Conservation (phyloP, 306 rosid species). For the Astragalus membranaceus region DNA sequence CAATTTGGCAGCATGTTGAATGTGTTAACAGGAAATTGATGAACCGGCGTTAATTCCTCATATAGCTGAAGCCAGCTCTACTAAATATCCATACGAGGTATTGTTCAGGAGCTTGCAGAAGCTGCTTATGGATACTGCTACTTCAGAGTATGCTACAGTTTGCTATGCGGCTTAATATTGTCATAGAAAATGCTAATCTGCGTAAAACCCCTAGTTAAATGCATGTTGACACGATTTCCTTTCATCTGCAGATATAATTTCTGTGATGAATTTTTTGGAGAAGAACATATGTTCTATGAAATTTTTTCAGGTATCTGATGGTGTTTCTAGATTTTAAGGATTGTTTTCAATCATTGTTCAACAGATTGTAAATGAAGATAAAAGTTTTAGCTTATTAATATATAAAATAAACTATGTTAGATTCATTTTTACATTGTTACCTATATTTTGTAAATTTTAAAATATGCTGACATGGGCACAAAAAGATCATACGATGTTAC, state of each 20-base stretch:
- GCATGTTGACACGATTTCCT: slow-evolving; percentile 14
- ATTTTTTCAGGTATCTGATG: slow-evolving; percentile 59
- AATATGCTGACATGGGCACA: background rate
- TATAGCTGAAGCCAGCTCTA: slow-evolving; percentile 85
- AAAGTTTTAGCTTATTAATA: background rate
- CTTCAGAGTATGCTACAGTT: slow-evolving; percentile 70
- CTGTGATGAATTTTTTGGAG: slow-evolving; percentile 77
- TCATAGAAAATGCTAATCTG: background rate
- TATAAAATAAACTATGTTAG: slow-evolving; percentile 1
- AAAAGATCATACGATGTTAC: background rate
- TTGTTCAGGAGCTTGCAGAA: slow-evolving; percentile 91
- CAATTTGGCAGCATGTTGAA: background rate
- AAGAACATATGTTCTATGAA: slow-evolving; percentile 64
- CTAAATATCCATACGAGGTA: slow-evolving; percentile 77
- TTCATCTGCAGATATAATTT: slow-evolving; percentile 63
- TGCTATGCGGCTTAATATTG: slow-evolving; percentile 19
- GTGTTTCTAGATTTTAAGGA: background rate
- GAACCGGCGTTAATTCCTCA: slow-evolving; percentile 89
- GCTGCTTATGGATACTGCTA: slow-evolving; percentile 86
- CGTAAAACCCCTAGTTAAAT: background rate
- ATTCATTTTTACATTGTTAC: background rate
- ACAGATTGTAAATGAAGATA: background rate
- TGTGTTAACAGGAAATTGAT: slow-evolving; percentile 60
- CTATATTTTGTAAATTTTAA: background rate
- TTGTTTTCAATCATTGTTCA: background rate